These are phyloP conservation scores for Nepenthes alata DNA, from an alignment of 179 eudicot genomes.

Conservation along the genomic window DNA sequence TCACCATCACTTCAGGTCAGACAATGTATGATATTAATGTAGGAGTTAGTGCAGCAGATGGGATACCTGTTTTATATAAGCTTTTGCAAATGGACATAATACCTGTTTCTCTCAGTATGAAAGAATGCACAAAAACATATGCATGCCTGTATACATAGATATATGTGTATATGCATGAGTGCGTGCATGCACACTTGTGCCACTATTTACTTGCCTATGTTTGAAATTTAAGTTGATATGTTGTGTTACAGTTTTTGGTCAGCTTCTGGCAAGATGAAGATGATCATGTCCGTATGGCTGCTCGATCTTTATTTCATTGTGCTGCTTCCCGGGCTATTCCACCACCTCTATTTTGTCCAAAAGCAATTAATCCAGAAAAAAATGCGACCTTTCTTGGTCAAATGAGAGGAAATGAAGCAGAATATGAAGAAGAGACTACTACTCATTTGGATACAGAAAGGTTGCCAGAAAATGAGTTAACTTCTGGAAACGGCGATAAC, in stretches of 20 bases:
- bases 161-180: not conserved
- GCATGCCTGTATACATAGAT: not conserved
- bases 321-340: constrained; percentile 95
- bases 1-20: constrained; percentile 91
- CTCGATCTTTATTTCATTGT: constrained; percentile 86
- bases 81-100: no score
- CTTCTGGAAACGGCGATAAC: constrained; percentile 28
- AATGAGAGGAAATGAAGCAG: constrained; percentile 14
- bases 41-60: not conserved
- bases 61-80: no score
- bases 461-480: constrained; percentile 14
- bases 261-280: constrained; percentile 97
- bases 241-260: constrained; percentile 56
- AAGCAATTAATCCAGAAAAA: constrained; percentile 17
- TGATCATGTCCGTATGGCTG: constrained; percentile 92
- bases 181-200: not conserved
- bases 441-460: constrained; percentile 17
- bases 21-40: constrained; percentile 2
- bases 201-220: constrained; percentile 1
- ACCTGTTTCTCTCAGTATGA: no score
- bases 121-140: no score
- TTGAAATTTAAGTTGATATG: constrained; percentile 6
- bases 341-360: constrained; percentile 42
- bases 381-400: constrained; percentile 12
- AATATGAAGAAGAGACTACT: constrained; percentile 11